Evolutionary conservation across 2,329 filamentous ascomycete species (phyloP), one percentile per base, ranked within the genome.

Genomic region (Lizonia empirigonia): DNA sequence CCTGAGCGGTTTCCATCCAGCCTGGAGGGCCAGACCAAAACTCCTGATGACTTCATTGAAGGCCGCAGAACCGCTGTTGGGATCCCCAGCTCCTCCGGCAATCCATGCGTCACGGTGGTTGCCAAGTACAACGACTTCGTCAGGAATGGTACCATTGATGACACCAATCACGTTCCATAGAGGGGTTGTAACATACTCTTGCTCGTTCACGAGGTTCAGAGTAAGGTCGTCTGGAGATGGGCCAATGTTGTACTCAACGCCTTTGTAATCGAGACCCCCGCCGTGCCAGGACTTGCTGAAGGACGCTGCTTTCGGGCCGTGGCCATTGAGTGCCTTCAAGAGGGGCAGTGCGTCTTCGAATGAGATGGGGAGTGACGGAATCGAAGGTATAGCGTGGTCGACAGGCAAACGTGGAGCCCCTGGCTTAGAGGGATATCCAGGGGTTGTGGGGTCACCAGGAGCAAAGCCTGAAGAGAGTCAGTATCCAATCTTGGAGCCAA

Each of bases 101-200:
- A 93, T 87, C 90, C 90, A 95, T 0, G 92, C 90, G 73, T 96
- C 91, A 26, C 91, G 85, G 68, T 96, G 92, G 67, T 96, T 96
- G n/a, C 92, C 91, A 24, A 97, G 77, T 3, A 99, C 82, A 36
- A 99, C 80, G 1, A 96, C 91, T 67, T 97, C 91, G 63, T 96
- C 86, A 0, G 85, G 79, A 27, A 94, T 85, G 0, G 88, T 89
- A 8, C 93, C 94, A 64, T 96, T 96, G 70, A 99, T 90, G 36
- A 94, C 80, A 35, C 93, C 93, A 58, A 97, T 93, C 2, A 94
- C 90, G 68, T 99, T 88, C 78, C 78, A 81, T 7, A 80, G 60
- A 2, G 78, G 78, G 6, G 78, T 81, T 1, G 73, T 80, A 18
- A 76, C 73, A 46, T 80, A 80, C 22, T 80, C 76, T 54, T 79